phyloP scores from a whole-genome alignment of 768 basidiomycete genomes.

The Rossbeevera mucosa region DNA sequence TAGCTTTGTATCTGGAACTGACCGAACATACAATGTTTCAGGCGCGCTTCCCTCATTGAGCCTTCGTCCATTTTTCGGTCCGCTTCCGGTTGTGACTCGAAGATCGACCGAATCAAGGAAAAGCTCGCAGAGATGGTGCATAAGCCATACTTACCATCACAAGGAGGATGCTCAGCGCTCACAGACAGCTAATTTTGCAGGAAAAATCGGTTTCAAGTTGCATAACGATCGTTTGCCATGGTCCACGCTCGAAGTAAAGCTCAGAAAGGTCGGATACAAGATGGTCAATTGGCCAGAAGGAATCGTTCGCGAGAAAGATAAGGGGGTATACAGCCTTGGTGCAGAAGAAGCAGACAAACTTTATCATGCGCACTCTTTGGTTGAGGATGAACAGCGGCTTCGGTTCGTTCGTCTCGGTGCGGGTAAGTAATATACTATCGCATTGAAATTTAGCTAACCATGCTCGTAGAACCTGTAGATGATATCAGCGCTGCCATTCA shows the following conservation, averaged over 20 bases:
- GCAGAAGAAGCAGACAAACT: neutral
- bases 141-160: neutral
- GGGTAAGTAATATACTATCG: neutral
- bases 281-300: neutral
- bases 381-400: neutral
- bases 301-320: neutral
- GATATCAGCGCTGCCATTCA: too few species aligned
- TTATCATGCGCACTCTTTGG: neutral
- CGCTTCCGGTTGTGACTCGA: neutral
- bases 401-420: neutral
- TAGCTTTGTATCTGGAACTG: neutral
- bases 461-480: too few species aligned
- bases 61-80: neutral
- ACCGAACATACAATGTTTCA: neutral
- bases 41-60: neutral
- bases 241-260: neutral
- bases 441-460: too few species aligned
- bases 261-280: neutral
- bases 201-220: neutral
- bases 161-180: neutral
- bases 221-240: neutral
- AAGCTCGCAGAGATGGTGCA: conserved; percentile 6
- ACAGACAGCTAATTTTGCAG: neutral
- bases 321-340: neutral
- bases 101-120: conserved; percentile 5